Conservation (phyloP, 495 filamentous ascomycete species). For the Pseudomonodictys pantanalensis region DNA sequence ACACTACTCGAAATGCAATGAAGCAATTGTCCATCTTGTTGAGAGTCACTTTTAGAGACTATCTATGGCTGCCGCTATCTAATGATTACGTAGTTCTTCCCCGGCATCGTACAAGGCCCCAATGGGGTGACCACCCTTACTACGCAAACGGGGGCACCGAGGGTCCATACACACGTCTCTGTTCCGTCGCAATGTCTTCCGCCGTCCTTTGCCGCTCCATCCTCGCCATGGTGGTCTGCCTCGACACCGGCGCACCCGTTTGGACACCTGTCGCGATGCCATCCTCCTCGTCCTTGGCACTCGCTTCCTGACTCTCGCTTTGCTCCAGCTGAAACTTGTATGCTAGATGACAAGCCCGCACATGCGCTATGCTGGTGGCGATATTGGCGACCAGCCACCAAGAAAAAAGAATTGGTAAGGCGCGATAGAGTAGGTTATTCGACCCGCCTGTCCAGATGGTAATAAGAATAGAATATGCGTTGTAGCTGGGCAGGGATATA, state of each 20-base stretch:
- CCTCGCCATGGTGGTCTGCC: background rate
- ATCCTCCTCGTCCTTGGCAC: constrained; percentile 2
- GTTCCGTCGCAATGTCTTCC: constrained; percentile 6
- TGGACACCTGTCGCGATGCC: background rate
- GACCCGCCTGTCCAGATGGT: constrained; percentile 24
- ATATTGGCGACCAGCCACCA: constrained; percentile 26
- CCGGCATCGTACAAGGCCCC: no score
- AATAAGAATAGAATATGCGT: constrained; percentile 21
- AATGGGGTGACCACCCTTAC: no score
- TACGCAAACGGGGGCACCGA: constrained; percentile 11
- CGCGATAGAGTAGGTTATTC: constrained; percentile 21
- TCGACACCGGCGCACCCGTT: background rate
- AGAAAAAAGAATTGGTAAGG: constrained; percentile 22
- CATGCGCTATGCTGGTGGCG: constrained; percentile 1
- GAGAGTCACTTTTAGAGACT: no score
- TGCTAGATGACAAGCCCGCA: constrained; percentile 18
- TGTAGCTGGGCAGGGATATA: constrained; percentile 13
- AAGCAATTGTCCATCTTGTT: no score
- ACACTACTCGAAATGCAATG: no score
- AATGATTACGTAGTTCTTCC: no score
- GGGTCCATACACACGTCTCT: constrained; percentile 18
- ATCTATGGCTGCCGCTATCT: no score
- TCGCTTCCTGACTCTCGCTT: background rate
- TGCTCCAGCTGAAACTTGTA: constrained; percentile 2
- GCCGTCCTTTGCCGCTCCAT: background rate